Base-by-base conservation (phyloP, 2,329 filamentous ascomycete genomes). In the Epichloe sibirici region DNA sequence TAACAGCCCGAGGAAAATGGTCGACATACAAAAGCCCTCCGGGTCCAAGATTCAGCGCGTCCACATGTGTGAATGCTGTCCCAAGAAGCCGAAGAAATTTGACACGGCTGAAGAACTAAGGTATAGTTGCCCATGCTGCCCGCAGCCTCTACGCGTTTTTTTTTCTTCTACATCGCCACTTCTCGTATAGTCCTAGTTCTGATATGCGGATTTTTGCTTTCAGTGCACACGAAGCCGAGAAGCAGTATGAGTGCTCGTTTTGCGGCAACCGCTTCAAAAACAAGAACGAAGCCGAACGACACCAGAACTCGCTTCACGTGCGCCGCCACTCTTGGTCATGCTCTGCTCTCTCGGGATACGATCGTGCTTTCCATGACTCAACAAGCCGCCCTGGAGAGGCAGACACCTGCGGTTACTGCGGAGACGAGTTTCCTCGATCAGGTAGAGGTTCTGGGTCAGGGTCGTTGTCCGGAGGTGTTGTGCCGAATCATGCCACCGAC, bases 191-290 rank as follows among this genome's bases (percentile, higher is more conserved):
- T 17, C 11, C 17, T 39, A 4, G 5, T 17, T 63, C 63, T 65
- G 57, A 66, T 57, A 38, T 53, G 44, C 3, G 28, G 8, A 9
- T 1, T 31, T 9, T 11, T 48, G 47, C 31, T 50, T 51, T 17
- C 63, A 96, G 91, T 57, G 74, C 84, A 45, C 91, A 97, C 66
- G 88, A 93, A 69, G 83, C 88, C 64, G 93, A 97, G 69, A 97
- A 97, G 69, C 91, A 97, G 69, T 97, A 96, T 67, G 88, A 88
- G 57, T 97, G 91, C 68, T 79, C 82, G 31, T 97, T 88, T 66
- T 97, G 91, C 67, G 86, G 86, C 43, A 96, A 96, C 66, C 83
- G 91, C 11, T 97, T 97, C 75, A 97, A 97, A 71, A 97, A 97
- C 72, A 97, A 97, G 71, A 97, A 97, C 62, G 93, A 97, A 71